These are phyloP conservation scores for Paramecium sexaurelia DNA, from an alignment of 73 alveolate species.

Conservation along the genomic window DNA sequence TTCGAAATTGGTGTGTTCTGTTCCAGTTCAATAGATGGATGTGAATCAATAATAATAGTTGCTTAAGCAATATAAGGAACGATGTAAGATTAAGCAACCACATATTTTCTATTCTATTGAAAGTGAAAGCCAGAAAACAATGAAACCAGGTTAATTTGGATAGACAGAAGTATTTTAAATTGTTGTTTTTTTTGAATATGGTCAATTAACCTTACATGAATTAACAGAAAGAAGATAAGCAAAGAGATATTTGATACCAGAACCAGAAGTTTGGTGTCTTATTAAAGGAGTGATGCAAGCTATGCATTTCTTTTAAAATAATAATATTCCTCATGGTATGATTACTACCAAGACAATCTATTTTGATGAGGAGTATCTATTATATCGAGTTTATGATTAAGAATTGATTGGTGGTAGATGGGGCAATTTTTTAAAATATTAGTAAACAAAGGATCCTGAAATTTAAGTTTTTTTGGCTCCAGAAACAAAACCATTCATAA, in stretches of 20 bases:
- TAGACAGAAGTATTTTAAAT: constrained; percentile 28
- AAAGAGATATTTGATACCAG: constrained; percentile 22
- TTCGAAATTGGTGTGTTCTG: constrained; percentile 57
- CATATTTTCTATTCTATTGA: constrained; percentile 35
- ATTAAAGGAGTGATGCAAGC: constrained; percentile 48
- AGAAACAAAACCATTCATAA: constrained; percentile 14
- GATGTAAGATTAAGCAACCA: constrained; percentile 38
- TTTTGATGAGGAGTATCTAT: constrained; percentile 49
- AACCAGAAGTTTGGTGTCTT: constrained; percentile 59
- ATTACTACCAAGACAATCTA: not conserved
- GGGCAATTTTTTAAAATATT: constrained; percentile 44
- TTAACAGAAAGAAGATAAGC: constrained; percentile 1
- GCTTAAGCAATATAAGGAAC: constrained; percentile 13
- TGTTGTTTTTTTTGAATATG: constrained; percentile 48
- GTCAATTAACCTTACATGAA: constrained; percentile 13
- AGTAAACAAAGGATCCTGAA: constrained; percentile 35
- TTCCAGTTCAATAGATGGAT: constrained; percentile 44
- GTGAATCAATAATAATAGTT: not conserved
- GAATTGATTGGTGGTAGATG: constrained; percentile 59
- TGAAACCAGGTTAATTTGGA: not conserved
- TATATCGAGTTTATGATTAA: constrained; percentile 48
- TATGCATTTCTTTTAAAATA: not conserved
- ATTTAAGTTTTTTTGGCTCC: constrained; percentile 22
- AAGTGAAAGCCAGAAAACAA: constrained; percentile 46
- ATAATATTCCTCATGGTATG: constrained; percentile 46